Percentiles rank a stretch among this genome's conserved stretches.
Conservation (phyloP, 23 red algal genomes). For the Pyropia yezoensis region DNA sequence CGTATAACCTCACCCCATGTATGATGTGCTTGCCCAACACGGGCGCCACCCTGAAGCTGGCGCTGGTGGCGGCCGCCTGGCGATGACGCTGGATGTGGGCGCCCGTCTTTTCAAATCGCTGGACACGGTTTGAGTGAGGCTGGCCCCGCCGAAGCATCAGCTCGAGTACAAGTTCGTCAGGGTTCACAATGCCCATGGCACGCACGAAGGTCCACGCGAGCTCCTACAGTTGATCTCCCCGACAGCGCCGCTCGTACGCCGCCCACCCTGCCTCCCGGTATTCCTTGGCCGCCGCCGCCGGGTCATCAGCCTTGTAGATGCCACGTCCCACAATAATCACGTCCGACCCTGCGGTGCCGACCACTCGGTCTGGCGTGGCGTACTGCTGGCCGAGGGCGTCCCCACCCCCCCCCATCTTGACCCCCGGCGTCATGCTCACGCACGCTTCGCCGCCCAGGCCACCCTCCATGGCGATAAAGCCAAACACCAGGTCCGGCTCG, state of each 20-base stretch:
- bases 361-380: slow-evolving; percentile 54
- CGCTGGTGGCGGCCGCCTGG: too few species aligned
- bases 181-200: too few species aligned
- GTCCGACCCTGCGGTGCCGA: slow-evolving; percentile 50
- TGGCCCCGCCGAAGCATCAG: too few species aligned
- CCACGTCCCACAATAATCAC: slow-evolving; percentile 94
- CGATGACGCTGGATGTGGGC: too few species aligned
- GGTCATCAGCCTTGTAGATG: slow-evolving; percentile 73
- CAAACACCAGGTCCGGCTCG: slow-evolving; percentile 57
- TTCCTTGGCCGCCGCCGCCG: slow-evolving; percentile 36
- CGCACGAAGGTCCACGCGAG: too few species aligned
- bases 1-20: too few species aligned
- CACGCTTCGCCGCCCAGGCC: slow-evolving; percentile 52
- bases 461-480: slow-evolving; percentile 76
- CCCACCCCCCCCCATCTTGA: slow-evolving; percentile 51
- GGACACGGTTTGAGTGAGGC: too few species aligned
- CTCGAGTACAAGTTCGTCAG: too few species aligned
- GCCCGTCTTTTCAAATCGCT: too few species aligned
- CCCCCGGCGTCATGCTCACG: slow-evolving; percentile 85
- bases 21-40: too few species aligned
- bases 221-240: not conserved
- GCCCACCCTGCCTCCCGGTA: slow-evolving; percentile 78
- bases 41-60: too few species aligned
- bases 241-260: slow-evolving; percentile 43
- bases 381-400: slow-evolving; percentile 92